Conservation (phyloP, 75 land plant genomes). For the Cunninghamia lanceolata region DNA sequence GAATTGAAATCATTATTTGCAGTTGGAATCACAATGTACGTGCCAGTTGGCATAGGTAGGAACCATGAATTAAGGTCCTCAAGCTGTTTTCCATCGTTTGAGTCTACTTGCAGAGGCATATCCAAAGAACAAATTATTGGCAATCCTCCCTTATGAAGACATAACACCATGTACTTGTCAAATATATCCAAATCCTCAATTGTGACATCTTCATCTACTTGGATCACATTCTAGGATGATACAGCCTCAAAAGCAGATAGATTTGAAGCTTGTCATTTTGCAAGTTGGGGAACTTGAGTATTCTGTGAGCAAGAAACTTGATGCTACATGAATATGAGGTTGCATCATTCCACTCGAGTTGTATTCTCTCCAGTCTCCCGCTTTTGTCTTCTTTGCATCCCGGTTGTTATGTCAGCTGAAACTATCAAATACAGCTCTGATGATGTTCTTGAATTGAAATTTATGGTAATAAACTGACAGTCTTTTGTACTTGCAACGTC, state of each 20-base stretch:
- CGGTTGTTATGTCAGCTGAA: conserved; percentile 41
- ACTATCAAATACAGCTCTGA: conserved; percentile 92
- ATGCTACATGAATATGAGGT: too few species aligned
- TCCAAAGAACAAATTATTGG: conserved; percentile 67
- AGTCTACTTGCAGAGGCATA: conserved; percentile 50
- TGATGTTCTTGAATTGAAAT: conserved; percentile 90
- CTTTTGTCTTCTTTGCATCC: conserved; percentile 44
- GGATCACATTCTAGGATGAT: conserved; percentile 45
- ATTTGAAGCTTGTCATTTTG: too few species aligned
- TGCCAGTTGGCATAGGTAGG: conserved; percentile 64
- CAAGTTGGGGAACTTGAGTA: too few species aligned
- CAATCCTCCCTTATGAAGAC: conserved; percentile 47
- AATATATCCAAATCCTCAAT: conserved; percentile 94
- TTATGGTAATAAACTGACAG: conserved; percentile 79
- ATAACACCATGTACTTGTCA: conserved; percentile 76
- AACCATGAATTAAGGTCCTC: conserved; percentile 59
- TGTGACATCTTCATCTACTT: conserved; percentile 41
- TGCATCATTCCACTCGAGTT: background rate
- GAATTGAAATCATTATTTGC: conserved; percentile 88
- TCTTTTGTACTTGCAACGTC: conserved; percentile 97
- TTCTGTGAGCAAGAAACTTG: too few species aligned
- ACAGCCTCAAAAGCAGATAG: too few species aligned
- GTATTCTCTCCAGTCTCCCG: conserved; percentile 42
- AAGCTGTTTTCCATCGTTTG: conserved; percentile 26
- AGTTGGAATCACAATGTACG: conserved; percentile 58